phyloP scores from a whole-genome alignment of 2,329 filamentous ascomycete species.

The Whalleya microplaca region DNA sequence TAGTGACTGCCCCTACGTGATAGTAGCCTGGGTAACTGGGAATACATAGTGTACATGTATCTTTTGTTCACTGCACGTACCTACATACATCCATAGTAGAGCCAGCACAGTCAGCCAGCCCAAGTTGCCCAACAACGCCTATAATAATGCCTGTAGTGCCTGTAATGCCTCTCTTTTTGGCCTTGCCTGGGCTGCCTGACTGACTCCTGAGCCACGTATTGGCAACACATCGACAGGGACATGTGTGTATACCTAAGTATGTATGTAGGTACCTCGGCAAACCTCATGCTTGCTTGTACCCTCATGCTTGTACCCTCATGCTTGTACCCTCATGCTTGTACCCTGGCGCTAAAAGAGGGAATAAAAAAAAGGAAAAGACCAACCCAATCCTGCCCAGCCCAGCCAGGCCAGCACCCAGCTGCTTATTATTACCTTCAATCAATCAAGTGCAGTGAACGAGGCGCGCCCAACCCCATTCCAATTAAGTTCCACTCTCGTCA shows the following conservation, averaged over 20 bases:
- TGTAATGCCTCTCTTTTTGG: too few relatives aligned
- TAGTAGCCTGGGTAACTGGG: neutral
- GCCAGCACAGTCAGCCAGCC: too few relatives aligned
- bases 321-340: neutral
- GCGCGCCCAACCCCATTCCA: conserved; percentile 28
- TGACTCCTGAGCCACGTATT: neutral
- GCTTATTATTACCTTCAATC: conserved; percentile 3
- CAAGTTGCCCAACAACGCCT: too few relatives aligned
- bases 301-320: too few relatives aligned
- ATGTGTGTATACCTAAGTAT: too few relatives aligned
- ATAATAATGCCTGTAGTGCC: too few relatives aligned
- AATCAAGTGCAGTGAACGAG: conserved; percentile 9
- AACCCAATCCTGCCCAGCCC: conserved; percentile 11
- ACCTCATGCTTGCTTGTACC: too few relatives aligned
- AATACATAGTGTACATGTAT: too few relatives aligned
- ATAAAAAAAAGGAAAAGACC: neutral
- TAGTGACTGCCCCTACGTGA: neutral
- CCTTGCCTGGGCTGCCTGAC: neutral
- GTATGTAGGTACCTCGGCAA: too few relatives aligned
- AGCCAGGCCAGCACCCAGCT: too few relatives aligned
- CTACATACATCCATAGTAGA: too few relatives aligned
- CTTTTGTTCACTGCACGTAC: too few relatives aligned
- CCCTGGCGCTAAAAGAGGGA: neutral
- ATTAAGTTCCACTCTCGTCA: conserved; percentile 21
- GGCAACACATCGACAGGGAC: neutral